These are phyloP conservation scores for Calonectria hongkongensis DNA, from an alignment of 2,329 filamentous ascomycete species.

Conservation along the genomic window DNA sequence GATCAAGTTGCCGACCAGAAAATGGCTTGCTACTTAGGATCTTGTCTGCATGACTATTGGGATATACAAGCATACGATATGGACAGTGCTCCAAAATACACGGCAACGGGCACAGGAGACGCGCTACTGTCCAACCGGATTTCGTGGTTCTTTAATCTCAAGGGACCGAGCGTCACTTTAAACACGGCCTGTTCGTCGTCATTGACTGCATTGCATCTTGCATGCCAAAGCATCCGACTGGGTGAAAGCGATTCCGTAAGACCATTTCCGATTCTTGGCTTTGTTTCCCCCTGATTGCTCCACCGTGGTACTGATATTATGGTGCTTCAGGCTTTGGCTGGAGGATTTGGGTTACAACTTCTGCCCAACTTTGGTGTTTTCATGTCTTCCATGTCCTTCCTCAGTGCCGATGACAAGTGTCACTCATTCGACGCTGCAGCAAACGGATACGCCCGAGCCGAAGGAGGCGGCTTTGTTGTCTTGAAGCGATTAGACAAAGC, in stretches of 20 bases:
- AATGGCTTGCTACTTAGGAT: background rate
- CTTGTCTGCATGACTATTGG: constrained; percentile 9
- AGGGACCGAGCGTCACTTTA: constrained; percentile 30
- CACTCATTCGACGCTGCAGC: constrained; percentile 58
- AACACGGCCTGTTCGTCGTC: constrained; percentile 38
- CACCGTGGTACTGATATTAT: background rate
- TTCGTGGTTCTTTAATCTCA: constrained; percentile 7
- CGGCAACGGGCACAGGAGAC: background rate
- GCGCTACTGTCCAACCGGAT: background rate
- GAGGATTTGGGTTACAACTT: constrained; percentile 13
- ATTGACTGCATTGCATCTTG: constrained; percentile 42
- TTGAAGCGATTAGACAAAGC: constrained; percentile 71
- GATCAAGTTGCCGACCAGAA: constrained; percentile 10
- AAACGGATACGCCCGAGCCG: constrained; percentile 57
- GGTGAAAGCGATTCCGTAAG: constrained; percentile 20
- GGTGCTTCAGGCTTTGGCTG: constrained; percentile 9
- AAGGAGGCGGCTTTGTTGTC: constrained; percentile 61
- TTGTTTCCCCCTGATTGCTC: background rate
- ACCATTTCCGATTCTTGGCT: background rate
- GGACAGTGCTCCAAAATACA: constrained; percentile 6
- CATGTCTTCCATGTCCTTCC: constrained; percentile 54
- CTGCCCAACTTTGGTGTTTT: constrained; percentile 23
- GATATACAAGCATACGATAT: constrained; percentile 4
- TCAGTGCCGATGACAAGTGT: constrained; percentile 56
- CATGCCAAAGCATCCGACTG: constrained; percentile 13